Conservation (phyloP, 805 yeast species). For the Yamadazyma nakazawae region DNA sequence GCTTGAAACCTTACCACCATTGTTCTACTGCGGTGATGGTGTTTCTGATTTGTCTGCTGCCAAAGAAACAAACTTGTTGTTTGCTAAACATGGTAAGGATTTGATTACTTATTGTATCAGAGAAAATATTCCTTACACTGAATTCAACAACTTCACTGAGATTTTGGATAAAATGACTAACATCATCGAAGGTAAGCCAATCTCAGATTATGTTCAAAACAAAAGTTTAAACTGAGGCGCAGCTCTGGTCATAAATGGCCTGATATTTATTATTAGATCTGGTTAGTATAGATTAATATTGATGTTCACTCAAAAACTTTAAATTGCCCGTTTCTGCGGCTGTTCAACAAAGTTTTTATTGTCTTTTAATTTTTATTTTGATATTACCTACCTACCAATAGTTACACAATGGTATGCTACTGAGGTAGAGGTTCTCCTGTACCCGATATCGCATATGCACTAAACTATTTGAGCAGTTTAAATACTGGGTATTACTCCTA, state of each 20-base stretch:
- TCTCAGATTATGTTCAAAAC: slow-evolving; percentile 24
- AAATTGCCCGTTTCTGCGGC: neutral
- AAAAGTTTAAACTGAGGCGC: neutral
- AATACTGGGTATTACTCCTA: too few relatives aligned
- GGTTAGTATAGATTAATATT: slow-evolving; percentile 2
- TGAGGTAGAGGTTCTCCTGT: too few relatives aligned
- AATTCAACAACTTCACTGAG: slow-evolving; percentile 72
- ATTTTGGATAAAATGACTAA: slow-evolving; percentile 60
- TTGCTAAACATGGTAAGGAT: slow-evolving; percentile 92
- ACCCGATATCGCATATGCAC: too few relatives aligned
- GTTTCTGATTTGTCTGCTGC: slow-evolving; percentile 95
- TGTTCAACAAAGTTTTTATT: too few relatives aligned
- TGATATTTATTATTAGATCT: slow-evolving; percentile 1
- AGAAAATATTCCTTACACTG: slow-evolving; percentile 80
- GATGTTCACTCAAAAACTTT: neutral
- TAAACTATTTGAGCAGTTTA: too few relatives aligned
- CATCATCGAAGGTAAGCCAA: slow-evolving; percentile 40
- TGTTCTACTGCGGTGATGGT: slow-evolving; percentile 97
- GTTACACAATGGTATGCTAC: too few relatives aligned
- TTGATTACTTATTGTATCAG: slow-evolving; percentile 78
- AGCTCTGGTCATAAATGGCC: neutral
- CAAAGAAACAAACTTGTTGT: slow-evolving; percentile 85
- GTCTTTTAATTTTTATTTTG: too few relatives aligned
- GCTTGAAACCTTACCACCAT: slow-evolving; percentile 46
- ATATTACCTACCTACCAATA: too few relatives aligned